phyloP scores from a whole-genome alignment of 169 alveolate species.

The Toxoplasma gondii region DNA sequence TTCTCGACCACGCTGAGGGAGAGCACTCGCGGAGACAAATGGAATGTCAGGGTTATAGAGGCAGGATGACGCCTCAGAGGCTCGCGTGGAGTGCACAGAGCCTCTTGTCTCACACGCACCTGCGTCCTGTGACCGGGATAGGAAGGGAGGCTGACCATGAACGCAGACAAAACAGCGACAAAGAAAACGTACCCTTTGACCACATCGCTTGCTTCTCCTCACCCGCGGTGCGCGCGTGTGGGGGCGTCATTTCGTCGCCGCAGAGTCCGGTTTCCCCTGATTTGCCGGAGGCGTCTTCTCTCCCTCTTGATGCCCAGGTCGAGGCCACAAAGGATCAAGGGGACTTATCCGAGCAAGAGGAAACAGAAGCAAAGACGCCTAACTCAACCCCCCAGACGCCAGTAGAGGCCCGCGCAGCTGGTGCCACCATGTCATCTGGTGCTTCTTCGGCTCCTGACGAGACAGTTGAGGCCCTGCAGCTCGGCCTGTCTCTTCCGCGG shows the following conservation, averaged over 20 bases:
- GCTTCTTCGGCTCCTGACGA: no score
- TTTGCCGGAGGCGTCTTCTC: background rate
- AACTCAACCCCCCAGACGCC: no score
- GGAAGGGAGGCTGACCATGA: background rate
- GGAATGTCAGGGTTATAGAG: no score
- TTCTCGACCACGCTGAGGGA: background rate
- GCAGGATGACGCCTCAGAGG: background rate
- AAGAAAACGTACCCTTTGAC: background rate
- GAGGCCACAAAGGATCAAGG: no score
- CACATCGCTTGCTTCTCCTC: background rate
- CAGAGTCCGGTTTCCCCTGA: background rate
- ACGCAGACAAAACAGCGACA: background rate
- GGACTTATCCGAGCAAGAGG: no score
- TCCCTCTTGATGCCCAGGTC: no score
- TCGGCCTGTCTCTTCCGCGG: no score
- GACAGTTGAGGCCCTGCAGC: no score
- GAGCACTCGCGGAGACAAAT: background rate
- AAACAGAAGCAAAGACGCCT: no score
- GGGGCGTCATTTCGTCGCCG: background rate
- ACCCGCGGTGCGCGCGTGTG: background rate
- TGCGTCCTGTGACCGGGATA: background rate
- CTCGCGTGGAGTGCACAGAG: background rate
- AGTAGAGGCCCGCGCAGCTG: no score
- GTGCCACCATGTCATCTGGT: no score
- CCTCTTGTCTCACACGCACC: background rate